phyloP scores from a whole-genome alignment of 306 rosid species.

The Sophora flavescens region DNA sequence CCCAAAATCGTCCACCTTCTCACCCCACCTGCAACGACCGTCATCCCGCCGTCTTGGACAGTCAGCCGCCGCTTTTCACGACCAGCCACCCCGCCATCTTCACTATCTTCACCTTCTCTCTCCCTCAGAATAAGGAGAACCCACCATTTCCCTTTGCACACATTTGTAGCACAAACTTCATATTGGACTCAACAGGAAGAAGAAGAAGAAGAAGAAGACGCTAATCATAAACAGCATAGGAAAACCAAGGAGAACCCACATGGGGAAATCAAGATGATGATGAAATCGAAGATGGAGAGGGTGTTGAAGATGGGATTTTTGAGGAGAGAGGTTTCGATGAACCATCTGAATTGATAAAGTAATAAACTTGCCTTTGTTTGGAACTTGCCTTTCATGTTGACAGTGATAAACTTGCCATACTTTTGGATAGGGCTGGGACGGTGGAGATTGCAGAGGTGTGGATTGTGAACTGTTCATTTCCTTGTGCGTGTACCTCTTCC shows the following conservation, averaged over 20 bases:
- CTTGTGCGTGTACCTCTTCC: too few relatives aligned
- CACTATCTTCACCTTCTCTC: slow-evolving; percentile 45
- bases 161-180: slow-evolving; percentile 77
- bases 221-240: slow-evolving; percentile 51
- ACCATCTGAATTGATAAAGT: slow-evolving; percentile 65
- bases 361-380: slow-evolving; percentile 62
- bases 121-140: slow-evolving; percentile 46
- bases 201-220: slow-evolving; percentile 45
- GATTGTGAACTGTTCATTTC: too few relatives aligned
- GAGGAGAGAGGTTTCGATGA: slow-evolving; percentile 54
- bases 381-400: slow-evolving; percentile 61
- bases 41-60: too few relatives aligned
- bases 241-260: slow-evolving; percentile 46
- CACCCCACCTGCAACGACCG: too few relatives aligned
- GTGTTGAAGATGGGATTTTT: slow-evolving; percentile 51
- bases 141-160: slow-evolving; percentile 54
- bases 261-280: slow-evolving; percentile 61
- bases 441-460: slow-evolving; percentile 90
- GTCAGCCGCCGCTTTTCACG: too few relatives aligned
- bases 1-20: too few relatives aligned
- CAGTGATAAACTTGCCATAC: slow-evolving; percentile 72
- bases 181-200: slow-evolving; percentile 76
- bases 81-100: too few relatives aligned
- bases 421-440: slow-evolving; percentile 76
- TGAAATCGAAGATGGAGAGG: slow-evolving; percentile 49